Evolutionary conservation across 352 stramenopile species (phyloP), one percentile per base, ranked within the genome.

Genomic region (Pythium pyrilobum): DNA sequence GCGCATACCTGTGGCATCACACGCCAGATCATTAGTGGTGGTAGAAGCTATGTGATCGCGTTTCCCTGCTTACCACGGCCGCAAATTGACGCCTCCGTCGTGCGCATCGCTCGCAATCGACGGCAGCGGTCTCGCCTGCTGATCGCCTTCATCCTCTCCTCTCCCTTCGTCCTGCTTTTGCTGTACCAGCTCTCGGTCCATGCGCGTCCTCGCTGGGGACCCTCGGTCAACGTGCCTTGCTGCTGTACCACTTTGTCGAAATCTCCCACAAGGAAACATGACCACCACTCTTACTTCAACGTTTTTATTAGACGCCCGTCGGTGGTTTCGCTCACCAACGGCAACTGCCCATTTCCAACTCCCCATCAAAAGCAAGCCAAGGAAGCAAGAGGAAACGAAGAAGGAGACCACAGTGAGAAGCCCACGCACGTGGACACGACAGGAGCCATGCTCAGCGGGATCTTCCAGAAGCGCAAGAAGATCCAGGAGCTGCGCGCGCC

Each of bases 391-490:
- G 32, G 29, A 24, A 52, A 25, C 31, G 33, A 34, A 12, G 12
- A 34, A 12, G 7, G 29, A 7, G 29, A 12, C 29, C 7, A 34
- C 7, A 12, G 29, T 34, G 7, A 34, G 29, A 46, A 32, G 32
- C 16, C 39, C 21, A 31, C 21, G 11, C 21, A n/a, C 40, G n/a
- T n/a, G 24, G 11, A 31, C 11, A 29, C 16, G 7, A 18, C 12
- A 7, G 20, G 45, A 34, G 37, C 48, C 18, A 89, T 91, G 80
- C 67, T 91, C 25, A 71, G 72, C 38, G 71, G 78, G 38, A 83
- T 91, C 54, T 91, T 91, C 59, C 63, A 86, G 39, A 91, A 91
- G 65, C 77, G 75, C 34, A 87, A 84, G 69, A 91, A 91, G 66
- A 81, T 64, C 38, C 77, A 85, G 49, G 78, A 89, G 47, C 69